phyloP scores from a whole-genome alignment of 208 protist species.

The Strigomonas culicis region DNA sequence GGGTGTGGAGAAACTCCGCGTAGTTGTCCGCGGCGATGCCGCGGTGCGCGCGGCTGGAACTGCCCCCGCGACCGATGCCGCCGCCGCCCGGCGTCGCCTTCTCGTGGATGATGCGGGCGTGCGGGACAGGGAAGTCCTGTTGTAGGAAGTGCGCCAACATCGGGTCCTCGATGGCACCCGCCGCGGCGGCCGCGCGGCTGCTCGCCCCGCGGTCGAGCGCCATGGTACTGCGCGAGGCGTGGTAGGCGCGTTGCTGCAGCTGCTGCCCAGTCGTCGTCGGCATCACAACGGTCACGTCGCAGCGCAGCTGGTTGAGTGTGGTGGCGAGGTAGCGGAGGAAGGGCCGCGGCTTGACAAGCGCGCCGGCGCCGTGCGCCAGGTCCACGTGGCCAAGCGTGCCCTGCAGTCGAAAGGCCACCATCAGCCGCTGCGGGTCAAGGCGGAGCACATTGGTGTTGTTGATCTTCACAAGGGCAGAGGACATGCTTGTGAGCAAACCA shows the following conservation, averaged over 20 bases:
- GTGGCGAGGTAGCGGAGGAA: slow-evolving; percentile 65
- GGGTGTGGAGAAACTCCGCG: slow-evolving; percentile 50
- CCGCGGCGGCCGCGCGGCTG: background rate
- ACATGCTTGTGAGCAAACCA: slow-evolving; percentile 16
- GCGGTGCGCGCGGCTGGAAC: slow-evolving; percentile 22
- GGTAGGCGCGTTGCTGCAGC: background rate
- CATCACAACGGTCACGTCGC: slow-evolving; percentile 63
- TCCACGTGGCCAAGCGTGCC: slow-evolving; percentile 58
- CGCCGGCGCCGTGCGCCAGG: slow-evolving; percentile 13
- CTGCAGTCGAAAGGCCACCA: slow-evolving; percentile 62
- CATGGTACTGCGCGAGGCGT: background rate
- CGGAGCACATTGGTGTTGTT: slow-evolving; percentile 34
- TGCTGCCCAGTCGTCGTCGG: slow-evolving; percentile 12
- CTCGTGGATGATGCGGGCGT: slow-evolving; percentile 45
- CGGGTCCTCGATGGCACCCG: slow-evolving; percentile 13
- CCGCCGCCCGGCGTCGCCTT: slow-evolving; percentile 7
- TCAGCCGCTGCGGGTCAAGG: slow-evolving; percentile 29
- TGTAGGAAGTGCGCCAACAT: slow-evolving; percentile 32
- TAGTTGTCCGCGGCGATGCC: slow-evolving; percentile 49
- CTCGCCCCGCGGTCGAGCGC: background rate
- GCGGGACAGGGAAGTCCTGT: slow-evolving; percentile 48
- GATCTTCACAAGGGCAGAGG: slow-evolving; percentile 26
- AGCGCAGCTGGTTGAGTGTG: slow-evolving; percentile 53
- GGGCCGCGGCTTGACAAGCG: slow-evolving; percentile 53
- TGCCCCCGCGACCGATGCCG: slow-evolving; percentile 10